Evolutionary conservation across 2,329 filamentous ascomycete genomes (phyloP).

Genomic region (Leptosphaerulina australis): DNA sequence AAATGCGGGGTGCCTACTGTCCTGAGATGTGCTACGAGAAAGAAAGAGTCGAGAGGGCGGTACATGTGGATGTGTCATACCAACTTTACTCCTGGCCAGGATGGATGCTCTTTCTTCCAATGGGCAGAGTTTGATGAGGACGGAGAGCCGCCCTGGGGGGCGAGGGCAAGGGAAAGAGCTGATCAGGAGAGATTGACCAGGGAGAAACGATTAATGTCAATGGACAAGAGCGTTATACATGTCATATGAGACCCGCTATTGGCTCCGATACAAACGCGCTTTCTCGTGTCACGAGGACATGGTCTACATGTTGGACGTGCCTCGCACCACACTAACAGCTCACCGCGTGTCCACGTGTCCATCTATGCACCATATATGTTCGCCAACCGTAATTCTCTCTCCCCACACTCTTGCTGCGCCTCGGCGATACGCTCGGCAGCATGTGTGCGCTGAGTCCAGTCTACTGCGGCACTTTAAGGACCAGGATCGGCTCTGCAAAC

Average conservation of each 20-base stretch:
- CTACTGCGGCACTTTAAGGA: background rate
- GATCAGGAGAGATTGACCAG: background rate
- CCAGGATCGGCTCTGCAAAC: constrained; percentile 2
- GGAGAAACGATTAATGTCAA: background rate
- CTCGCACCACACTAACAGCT: background rate
- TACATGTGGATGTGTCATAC: constrained; percentile 97
- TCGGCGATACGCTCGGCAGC: constrained; percentile 4
- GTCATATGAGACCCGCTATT: background rate
- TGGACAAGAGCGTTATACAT: background rate
- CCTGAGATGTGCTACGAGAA: constrained; percentile 79
- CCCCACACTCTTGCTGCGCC: background rate
- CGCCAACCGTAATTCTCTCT: background rate
- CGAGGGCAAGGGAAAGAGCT: background rate
- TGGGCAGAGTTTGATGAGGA: constrained; percentile 63
- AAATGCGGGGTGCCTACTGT: constrained; percentile 71
- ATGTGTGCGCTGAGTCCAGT: background rate
- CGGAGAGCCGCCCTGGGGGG: constrained; percentile 73
- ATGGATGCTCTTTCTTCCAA: constrained; percentile 48
- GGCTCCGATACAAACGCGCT: no score
- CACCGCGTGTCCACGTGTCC: constrained; percentile 1
- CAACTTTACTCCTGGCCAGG: constrained; percentile 69
- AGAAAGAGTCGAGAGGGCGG: constrained; percentile 73
- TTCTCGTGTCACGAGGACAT: no score
- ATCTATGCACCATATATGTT: no score
- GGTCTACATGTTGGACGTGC: background rate